Evolutionary conservation across 2,329 filamentous ascomycete genomes (phyloP), one percentile per base, ranked within the genome.

Genomic region (Metarhizium album): DNA sequence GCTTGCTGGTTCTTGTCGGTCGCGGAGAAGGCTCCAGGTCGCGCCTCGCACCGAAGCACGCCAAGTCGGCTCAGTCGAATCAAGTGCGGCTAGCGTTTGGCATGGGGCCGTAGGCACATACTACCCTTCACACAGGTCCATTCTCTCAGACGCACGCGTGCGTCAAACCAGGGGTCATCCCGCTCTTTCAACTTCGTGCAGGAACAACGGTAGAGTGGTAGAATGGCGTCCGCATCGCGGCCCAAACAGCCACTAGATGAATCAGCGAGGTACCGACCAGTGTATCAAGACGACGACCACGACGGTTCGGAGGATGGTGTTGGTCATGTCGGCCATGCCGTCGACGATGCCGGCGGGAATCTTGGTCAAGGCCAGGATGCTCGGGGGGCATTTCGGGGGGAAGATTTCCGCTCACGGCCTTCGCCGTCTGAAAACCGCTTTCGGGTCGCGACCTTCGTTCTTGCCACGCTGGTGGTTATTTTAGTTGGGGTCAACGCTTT

Each of bases 401-500:
- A 50, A 4, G 31, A 42, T 47, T 52, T 55, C 46, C 48, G 37
- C 22, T 49, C 29, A 46, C 54, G 43, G 53, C 57, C 31, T 31
- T 47, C 55, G 54, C 46, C 51, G 2, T 51, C 61, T 18, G 59
- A 60, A 47, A 59, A 59, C 31, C 62, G 59, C 40, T 65, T 64
- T 48, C 59, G 64, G 35, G 58, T 58, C 29, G 61, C 62, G n/a
- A 59, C 60, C 42, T 53, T 66, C 23, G 52, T 62, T 51, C 59
- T 71, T 8, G 63, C 66, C 3, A 59, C 60, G 7, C 60, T 64
- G 45, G 57, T 70, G 9, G 55, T 71, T 45, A 37, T 70, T n/a
- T 64, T 71, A 7, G 58, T 70, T 16, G 67, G 61, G 11, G 59
- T 63, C 42, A 70, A 68, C 37, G 58, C 70, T 43, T 69, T 66